Base-by-base conservation (phyloP, 768 basidiomycete species). In the Porpolomopsis calyptriformis region DNA sequence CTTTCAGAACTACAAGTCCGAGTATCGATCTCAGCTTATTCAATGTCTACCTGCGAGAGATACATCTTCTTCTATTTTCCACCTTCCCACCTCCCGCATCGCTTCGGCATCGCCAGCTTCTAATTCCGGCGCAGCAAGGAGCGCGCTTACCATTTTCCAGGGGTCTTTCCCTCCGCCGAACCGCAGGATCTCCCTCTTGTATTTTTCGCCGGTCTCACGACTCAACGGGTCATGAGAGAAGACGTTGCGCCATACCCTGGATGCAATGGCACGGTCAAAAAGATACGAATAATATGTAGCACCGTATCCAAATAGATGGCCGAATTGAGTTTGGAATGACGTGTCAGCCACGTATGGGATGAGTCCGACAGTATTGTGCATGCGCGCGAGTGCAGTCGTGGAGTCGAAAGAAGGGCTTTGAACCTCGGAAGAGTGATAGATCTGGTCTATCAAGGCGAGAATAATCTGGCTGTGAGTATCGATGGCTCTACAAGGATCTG, bases 241-340 rank as follows among this genome's bases (percentile, higher is more conserved):
- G 0, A 94, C 66, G 8, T 77, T 73, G 8, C 68, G 62, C 85
- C 89, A 99, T 0, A 97, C 82, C n/a, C 85, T 76, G 4, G 86
- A 86, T 0, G 96, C 94, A 49, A 99, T 96, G 3, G 91, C 91
- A 4, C 93, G 80, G 53, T 98, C 96, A 53, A 99, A 93, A 10
- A 97, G 72, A 59, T 99, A 99, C 2, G 91, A 92, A 56, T 99
- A 99, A 60, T 99, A 99, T 0, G 91, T 96, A 11, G 94, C 92
- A 4, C 94, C 93, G 55, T 99, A 99, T 2, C 93, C 91, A 57
- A 85, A 93, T 4, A 99, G 67, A 60, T 99, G 96, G 0, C 88
- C 86, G 53, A 99, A 99, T 55, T 93, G 90, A 0, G 91, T 91
- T 57, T 98, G 96, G 72, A 91, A 92, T 0, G 88, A 83, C 0